Base-by-base conservation (phyloP, 805 yeast genomes). In the Crinitomyces ghanaensis region DNA sequence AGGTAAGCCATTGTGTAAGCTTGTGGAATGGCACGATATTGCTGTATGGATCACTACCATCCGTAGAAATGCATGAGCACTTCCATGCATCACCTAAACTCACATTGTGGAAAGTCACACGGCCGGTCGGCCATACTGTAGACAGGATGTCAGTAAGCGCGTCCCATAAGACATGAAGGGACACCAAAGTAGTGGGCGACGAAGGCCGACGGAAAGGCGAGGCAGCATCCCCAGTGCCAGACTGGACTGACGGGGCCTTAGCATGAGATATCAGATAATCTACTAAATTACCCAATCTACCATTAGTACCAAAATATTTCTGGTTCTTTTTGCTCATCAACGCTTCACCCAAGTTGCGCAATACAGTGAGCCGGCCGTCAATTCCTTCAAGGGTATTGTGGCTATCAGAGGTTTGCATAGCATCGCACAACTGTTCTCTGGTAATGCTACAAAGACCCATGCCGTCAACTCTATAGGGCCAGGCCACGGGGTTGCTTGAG, bases 21-120 rank as follows among this genome's bases (percentile, higher is more conserved):
- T 75, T 74, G 44, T 74, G 81, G 52, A 74, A 74, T 2, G 80
- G 74, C 12, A 71, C 71, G 30, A 74, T 65, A 28, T 56, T 55
- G 12, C 57, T 53, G 41, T 57, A 41, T 28, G 60, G 65, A 24
- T 61, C 66, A 7, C 50, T 38, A 3, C 36, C 34, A 8, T 33
- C 46, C 11, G 39, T 43, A 8, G 50, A 49, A 42, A 49, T 37
- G 5, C 50, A 42, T 2, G 56, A 26, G 21, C 48, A 44, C 6
- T 54, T 53, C 81, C 81, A 75, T 5, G 77, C 73, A 51, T 75
- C 82, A 8, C 82, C 81, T 14, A 75, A 55, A 3, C 72, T 56
- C 11, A 59, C 51, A 2, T 74, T 77, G 16, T 66, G 59, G 11
- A 74, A 49, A 28, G 55, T 54, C 11, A 72, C 60, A 37, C 81